Percentiles rank a stretch among this genome's conserved stretches.
Conservation (phyloP, 83 land plant species). For the Thuja plicata region DNA sequence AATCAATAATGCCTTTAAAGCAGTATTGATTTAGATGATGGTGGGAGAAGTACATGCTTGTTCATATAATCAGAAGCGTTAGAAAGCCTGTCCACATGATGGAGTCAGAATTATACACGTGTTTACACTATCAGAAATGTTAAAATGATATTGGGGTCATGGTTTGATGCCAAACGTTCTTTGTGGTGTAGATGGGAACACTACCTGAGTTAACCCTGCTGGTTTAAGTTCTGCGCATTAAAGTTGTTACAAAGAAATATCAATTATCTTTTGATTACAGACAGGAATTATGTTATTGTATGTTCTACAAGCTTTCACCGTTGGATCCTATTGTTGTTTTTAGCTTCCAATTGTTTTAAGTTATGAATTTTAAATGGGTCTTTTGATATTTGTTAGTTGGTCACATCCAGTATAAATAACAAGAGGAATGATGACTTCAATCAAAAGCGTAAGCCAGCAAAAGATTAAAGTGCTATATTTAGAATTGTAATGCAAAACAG, state of each 20-base stretch:
- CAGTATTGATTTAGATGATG: background rate
- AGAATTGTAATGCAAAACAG: background rate
- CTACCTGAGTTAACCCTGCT: background rate
- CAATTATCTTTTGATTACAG: no score
- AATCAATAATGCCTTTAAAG: background rate
- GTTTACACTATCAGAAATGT: no score
- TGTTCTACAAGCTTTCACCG: background rate
- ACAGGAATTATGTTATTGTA: no score
- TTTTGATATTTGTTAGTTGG: background rate
- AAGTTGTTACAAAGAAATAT: background rate
- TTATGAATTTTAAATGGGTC: background rate
- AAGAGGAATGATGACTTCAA: background rate
- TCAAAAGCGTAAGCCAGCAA: background rate
- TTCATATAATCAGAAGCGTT: no score
- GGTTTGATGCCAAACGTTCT: background rate
- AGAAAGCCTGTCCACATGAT: background rate
- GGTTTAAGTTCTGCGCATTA: background rate
- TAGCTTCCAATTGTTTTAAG: background rate
- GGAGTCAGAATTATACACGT: background rate
- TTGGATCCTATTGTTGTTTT: background rate
- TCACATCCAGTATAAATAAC: no score
- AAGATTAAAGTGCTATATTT: background rate
- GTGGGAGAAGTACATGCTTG: background rate
- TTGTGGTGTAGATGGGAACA: background rate
- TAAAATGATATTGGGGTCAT: no score